A percentile compares a stretch with the other conserved stretches of the same genome.
phyloP scores from a whole-genome alignment of 2,329 filamentous ascomycete species.

The Leptographium radiaticola region DNA sequence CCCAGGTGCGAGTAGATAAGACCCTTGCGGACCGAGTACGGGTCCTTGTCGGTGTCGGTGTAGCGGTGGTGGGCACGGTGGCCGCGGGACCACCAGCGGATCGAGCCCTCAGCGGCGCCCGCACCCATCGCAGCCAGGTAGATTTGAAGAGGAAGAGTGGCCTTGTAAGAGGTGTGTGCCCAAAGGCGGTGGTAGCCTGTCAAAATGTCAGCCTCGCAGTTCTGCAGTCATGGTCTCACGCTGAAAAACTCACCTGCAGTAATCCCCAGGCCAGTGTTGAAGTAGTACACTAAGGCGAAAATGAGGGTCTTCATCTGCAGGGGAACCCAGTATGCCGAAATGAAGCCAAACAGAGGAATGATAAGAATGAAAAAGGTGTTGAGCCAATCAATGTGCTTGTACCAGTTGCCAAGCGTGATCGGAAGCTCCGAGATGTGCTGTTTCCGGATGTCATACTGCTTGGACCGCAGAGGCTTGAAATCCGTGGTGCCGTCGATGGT shows the following conservation, averaged over 20 bases:
- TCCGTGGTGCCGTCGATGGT: constrained; percentile 42
- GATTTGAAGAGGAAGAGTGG: constrained; percentile 60
- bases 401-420: constrained; percentile 73
- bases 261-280: constrained; percentile 70
- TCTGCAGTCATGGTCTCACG: too few relatives aligned
- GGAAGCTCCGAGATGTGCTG: constrained; percentile 75
- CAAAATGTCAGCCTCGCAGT: background rate
- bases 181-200: constrained; percentile 67
- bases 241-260: constrained; percentile 46
- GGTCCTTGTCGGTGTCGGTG: constrained; percentile 85
- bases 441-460: constrained; percentile 48
- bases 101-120: constrained; percentile 73
- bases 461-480: constrained; percentile 36
- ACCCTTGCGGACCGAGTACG: constrained; percentile 82
- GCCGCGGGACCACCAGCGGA: constrained; percentile 79
- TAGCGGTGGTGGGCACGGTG: constrained; percentile 85
- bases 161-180: constrained; percentile 77
- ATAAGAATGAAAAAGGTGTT: constrained; percentile 72
- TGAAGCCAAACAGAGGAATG: constrained; percentile 59
- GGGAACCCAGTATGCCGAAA: constrained; percentile 68
- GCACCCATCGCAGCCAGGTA: constrained; percentile 72
- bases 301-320: constrained; percentile 57
- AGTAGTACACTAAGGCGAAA: constrained; percentile 69
- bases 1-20: constrained; percentile 73
- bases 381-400: constrained; percentile 89